Evolutionary conservation across 352 stramenopile genomes (phyloP), one percentile per base, ranked within the genome.

Genomic region (Poterioochromonas sp.): DNA sequence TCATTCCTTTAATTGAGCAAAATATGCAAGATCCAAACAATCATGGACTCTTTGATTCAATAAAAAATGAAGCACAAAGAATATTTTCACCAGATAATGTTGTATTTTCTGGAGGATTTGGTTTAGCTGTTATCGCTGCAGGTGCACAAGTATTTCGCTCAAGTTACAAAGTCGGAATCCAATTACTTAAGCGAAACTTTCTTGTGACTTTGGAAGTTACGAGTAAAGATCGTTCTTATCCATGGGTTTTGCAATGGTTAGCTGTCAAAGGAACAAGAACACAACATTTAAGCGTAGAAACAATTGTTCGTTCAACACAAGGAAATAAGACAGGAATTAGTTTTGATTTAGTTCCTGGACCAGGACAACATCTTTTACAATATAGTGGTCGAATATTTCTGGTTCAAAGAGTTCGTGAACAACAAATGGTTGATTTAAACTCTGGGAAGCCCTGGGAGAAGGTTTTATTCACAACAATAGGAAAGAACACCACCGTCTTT

Each of bases 231-330:
- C 26, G 62, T n/a, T 37, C 58, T 0, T 82, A 80, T 73, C 79
- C 79, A 35, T 82, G 79, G 79, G 76, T 82, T 47, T 37, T 82
- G 22, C 54, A 78, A 43, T 82, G 79, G 79, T 60, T 82, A n/a
- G 58, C 73, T 43, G 44, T 37, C 22, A 49, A 39, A 32, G 51
- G 65, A 49, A 53, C 1, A 22, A 5, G 58, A 12, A 64, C 12
- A 32, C 44, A 63, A 26, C 79, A 82, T 58, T 39, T 80, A n/a
- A 79, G 63, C 18, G 79, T 81, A 1, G n/a, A 60, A 49, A 82
- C 79, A 29, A 32, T 8, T 40, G 1, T 70, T 1, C 35, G 1
- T 34, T 41, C 37, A n/a, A 51, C 58, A 8, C 22, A 32, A 8
- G 5, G 1, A 39, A 47, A 47, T 34, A 26, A 34, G 41, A 43